Base-by-base conservation (phyloP, 257 asterid species). In the Anisodus tanguticus region DNA sequence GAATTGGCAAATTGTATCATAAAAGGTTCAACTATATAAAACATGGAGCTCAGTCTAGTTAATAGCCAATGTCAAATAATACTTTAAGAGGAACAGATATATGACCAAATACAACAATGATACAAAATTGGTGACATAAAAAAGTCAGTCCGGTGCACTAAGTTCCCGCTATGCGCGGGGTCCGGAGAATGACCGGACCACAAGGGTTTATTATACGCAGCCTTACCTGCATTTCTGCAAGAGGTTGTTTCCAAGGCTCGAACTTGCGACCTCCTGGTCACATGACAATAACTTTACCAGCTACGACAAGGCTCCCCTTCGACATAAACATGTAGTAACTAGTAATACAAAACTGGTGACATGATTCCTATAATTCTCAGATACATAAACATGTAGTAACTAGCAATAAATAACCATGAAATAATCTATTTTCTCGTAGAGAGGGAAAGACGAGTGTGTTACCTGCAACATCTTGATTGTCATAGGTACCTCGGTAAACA, bases 391-490 rank as follows among this genome's bases (percentile, higher is more conserved):
- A 77, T 3, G 59, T 45, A 39, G 45, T 35, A 70, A 37, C 35
- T 31, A 31, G 35, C 35, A 31, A 31, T 31, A 31, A 31, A 31
- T 31, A 31, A 31, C 35, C 35, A 31, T 82, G 80, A 12, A 58
- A 39, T 13, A 74, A 57, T 31, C 64, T 47, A 7, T 58, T 53
- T 12, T 4, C 26, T 31, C 35, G 1, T 31, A 31, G 26, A 12
- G 2, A 77, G 22, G 10, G 12, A 60, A 26, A 69, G 3, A 67
- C 35, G 31, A 5, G 47, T 31, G 13, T 37, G 35, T 31, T 83
- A 94, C 99, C 99, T 85, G 99, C 99, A 88, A 94, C 99, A 88
- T 96, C 99, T 87, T 88, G 94, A 68, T 86, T 47, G 85, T 93
- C 87, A 84, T 96, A 96, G 76, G 93, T 93, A 37, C 97, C 99